These are phyloP conservation scores for Amanita jacksonii DNA, from an alignment of 768 basidiomycete species.

Conservation along the genomic window DNA sequence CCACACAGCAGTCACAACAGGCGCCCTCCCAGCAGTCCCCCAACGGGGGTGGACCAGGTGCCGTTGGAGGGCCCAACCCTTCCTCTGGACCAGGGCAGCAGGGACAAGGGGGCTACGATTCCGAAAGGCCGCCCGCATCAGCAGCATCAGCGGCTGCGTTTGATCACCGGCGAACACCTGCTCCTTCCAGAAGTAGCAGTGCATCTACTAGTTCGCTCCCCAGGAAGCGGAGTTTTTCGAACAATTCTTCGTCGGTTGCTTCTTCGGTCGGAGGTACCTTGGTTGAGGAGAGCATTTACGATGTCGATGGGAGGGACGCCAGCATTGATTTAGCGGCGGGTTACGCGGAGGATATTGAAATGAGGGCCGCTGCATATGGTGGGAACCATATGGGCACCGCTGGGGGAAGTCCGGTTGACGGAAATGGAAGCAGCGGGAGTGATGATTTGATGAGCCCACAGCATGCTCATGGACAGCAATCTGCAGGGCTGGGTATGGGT, in stretches of 20 bases:
- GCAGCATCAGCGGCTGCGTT: slow-evolving; percentile 16
- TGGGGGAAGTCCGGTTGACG: slow-evolving; percentile 34
- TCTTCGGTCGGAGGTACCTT: slow-evolving; percentile 22
- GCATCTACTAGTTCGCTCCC: slow-evolving; percentile 49
- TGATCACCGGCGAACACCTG: slow-evolving; percentile 20
- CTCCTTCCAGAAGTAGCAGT: slow-evolving; percentile 21
- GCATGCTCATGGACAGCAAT: too few relatives aligned
- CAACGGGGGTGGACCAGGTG: too few relatives aligned
- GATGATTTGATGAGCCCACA: too few relatives aligned
- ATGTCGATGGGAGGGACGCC: slow-evolving; percentile 28
- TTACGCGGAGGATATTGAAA: slow-evolving; percentile 45
- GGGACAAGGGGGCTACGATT: slow-evolving; percentile 19
- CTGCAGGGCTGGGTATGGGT: slow-evolving; percentile 6
- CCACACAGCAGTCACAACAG: slow-evolving; percentile 20
- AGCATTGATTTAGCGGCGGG: slow-evolving; percentile 25
- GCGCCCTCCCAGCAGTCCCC: too few relatives aligned
- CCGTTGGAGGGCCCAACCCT: too few relatives aligned
- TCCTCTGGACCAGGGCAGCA: background rate
- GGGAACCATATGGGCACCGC: too few relatives aligned
- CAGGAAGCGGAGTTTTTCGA: slow-evolving; percentile 58
- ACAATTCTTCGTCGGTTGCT: slow-evolving; percentile 28
- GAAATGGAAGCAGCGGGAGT: slow-evolving; percentile 37
- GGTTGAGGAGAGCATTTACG: slow-evolving; percentile 32
- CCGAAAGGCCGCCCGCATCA: slow-evolving; percentile 5
- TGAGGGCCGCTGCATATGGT: slow-evolving; percentile 23